Conservation (phyloP, 768 basidiomycete species). For the Termitomyces sp. region DNA sequence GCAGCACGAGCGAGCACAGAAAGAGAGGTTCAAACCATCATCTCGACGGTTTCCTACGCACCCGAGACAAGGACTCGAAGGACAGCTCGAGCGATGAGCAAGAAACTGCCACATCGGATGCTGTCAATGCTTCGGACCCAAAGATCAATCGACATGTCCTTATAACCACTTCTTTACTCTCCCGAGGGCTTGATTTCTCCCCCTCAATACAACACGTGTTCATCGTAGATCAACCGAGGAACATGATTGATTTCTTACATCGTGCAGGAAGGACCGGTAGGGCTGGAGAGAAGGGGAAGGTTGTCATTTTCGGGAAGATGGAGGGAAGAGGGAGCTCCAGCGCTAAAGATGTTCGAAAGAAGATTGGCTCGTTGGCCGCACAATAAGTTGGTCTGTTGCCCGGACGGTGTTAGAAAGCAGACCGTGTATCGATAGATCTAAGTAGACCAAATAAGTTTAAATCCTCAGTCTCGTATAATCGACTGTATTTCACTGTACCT, state of each 20-base stretch:
- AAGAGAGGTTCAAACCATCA: slow-evolving; percentile 69
- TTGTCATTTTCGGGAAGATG: slow-evolving; percentile 71
- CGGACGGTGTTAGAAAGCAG: no score
- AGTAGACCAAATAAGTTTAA: no score
- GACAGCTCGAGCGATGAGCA: not conserved
- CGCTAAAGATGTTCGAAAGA: slow-evolving; percentile 45
- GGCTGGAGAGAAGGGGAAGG: slow-evolving; percentile 64
- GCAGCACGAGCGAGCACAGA: slow-evolving; percentile 53
- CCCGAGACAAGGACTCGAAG: slow-evolving; percentile 4
- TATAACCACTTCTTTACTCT: slow-evolving; percentile 87
- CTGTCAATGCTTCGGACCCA: slow-evolving; percentile 18
- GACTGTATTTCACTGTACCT: no score
- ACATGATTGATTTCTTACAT: slow-evolving; percentile 90
- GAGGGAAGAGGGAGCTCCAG: slow-evolving; percentile 57
- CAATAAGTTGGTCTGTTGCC: slow-evolving; percentile 4
- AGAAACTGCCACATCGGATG: slow-evolving; percentile 3
- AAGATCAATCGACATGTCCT: slow-evolving; percentile 56
- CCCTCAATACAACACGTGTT: slow-evolving; percentile 77
- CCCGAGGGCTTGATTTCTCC: slow-evolving; percentile 85
- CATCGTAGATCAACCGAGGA: slow-evolving; percentile 82
- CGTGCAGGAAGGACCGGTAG: slow-evolving; percentile 82
- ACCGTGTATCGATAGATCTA: no score
- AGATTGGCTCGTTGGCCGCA: slow-evolving; percentile 35
- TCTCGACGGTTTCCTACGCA: slow-evolving; percentile 67
- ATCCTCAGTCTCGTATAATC: no score